phyloP scores from a whole-genome alignment of 2,329 filamentous ascomycete genomes.

The Claviceps cyperi region DNA sequence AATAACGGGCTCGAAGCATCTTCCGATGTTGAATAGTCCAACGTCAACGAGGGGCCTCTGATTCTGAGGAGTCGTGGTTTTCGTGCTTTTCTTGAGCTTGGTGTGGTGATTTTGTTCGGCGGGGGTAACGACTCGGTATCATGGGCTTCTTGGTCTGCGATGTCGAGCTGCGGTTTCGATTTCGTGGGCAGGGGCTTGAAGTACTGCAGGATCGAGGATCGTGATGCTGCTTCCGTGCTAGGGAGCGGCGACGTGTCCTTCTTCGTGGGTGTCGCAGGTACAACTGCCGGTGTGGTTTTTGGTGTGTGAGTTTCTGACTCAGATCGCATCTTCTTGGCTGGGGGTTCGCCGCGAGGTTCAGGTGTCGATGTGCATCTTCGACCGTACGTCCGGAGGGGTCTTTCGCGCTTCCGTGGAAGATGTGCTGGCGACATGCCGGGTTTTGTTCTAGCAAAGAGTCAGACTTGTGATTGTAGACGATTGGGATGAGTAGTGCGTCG shows the following conservation, averaged over 20 bases:
- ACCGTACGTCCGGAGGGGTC: constrained; percentile 26
- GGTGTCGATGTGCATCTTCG: constrained; percentile 16
- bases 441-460: constrained; percentile 15
- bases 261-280: background rate
- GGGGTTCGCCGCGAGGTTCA: constrained; percentile 13
- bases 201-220: constrained; percentile 26
- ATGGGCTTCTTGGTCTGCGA: background rate
- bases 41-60: constrained; percentile 10
- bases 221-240: background rate
- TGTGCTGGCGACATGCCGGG: constrained; percentile 11
- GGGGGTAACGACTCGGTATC: constrained; percentile 9
- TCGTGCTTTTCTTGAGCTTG: constrained; percentile 5
- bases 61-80: constrained; percentile 18
- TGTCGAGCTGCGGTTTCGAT: background rate
- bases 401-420: constrained; percentile 16
- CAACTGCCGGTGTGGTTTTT: background rate
- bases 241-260: background rate
- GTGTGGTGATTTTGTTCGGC: background rate
- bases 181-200: constrained; percentile 20
- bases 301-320: background rate
- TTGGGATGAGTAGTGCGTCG: too few relatives aligned
- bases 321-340: constrained; percentile 14
- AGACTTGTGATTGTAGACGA: too few relatives aligned
- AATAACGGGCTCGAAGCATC: background rate
- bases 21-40: constrained; percentile 3